Conservation (phyloP, 768 basidiomycete species). For the Dacryopinax spathularia region DNA sequence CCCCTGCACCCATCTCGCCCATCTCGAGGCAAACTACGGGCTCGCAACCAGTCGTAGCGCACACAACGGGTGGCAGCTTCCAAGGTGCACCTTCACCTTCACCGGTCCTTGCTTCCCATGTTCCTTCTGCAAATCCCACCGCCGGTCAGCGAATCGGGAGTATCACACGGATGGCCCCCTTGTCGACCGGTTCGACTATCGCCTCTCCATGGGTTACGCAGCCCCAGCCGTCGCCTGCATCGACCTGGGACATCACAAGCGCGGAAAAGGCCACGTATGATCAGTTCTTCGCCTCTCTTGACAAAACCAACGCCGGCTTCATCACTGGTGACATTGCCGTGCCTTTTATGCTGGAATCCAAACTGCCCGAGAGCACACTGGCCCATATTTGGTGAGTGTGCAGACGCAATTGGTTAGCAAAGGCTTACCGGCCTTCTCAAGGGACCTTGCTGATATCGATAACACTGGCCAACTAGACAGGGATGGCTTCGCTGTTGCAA, state of each 20-base stretch:
- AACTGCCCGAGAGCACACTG: constrained; percentile 64
- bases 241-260: constrained; percentile 68
- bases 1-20: constrained; percentile 7
- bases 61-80: not conserved
- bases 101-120: constrained; percentile 8
- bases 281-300: constrained; percentile 67
- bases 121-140: constrained; percentile 7
- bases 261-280: constrained; percentile 68
- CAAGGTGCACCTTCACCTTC: not conserved
- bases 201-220: not conserved
- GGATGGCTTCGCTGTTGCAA: constrained; percentile 90
- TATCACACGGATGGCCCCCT: not conserved
- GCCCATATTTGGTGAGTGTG: constrained; percentile 74
- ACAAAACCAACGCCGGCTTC: constrained; percentile 55
- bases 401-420: not conserved
- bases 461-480: constrained; percentile 73
- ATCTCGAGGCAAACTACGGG: constrained; percentile 1
- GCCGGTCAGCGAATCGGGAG: not conserved
- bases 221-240: constrained; percentile 10
- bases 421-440: constrained; percentile 22
- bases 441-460: constrained; percentile 87
- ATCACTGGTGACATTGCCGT: constrained; percentile 92
- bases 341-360: constrained; percentile 86
- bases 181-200: not conserved
- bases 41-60: not conserved